Percentiles rank a stretch among this genome's conserved stretches.
Evolutionary conservation across 805 yeast genomes (phyloP).

Genomic region (Lachancea quebecensis): DNA sequence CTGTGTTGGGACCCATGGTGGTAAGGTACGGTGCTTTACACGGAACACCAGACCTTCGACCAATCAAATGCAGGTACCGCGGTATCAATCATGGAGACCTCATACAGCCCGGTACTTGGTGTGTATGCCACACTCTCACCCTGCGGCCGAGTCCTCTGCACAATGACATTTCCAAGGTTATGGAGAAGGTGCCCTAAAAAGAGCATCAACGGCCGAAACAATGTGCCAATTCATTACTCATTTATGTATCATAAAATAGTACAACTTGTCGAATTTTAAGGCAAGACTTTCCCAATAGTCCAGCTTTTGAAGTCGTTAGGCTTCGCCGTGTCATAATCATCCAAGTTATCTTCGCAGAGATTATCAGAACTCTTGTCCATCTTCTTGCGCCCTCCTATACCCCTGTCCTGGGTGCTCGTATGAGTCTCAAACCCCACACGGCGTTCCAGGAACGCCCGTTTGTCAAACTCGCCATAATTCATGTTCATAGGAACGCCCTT

Average conservation of each 20-base stretch:
- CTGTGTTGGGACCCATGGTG: background rate
- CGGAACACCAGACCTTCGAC: constrained; percentile 16
- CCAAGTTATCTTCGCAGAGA: constrained; percentile 1
- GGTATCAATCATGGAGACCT: constrained; percentile 16
- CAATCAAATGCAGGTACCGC: constrained; percentile 16
- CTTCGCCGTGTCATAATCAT: constrained; percentile 9
- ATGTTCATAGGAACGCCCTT: constrained; percentile 3
- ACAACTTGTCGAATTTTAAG: constrained; percentile 3
- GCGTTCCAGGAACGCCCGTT: constrained; percentile 25
- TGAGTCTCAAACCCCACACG: constrained; percentile 11
- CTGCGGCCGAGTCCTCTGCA: constrained; percentile 18
- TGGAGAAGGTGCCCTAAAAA: background rate
- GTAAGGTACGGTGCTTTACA: constrained; percentile 18
- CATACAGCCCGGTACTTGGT: constrained; percentile 12
- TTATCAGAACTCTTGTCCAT: background rate
- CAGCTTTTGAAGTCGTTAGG: constrained; percentile 26
- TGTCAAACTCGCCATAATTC: constrained; percentile 21
- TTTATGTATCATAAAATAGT: background rate
- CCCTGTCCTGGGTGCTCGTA: constrained; percentile 1
- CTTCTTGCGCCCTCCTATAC: constrained; percentile 2
- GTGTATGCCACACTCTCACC: constrained; percentile 14
- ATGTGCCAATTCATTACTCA: background rate
- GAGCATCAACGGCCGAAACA: background rate
- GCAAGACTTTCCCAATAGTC: constrained; percentile 17
- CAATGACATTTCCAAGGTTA: constrained; percentile 4